Evolutionary conservation across 306 rosid genomes (phyloP), one percentile per base, ranked within the genome.

Genomic region (Vigna nakashimae): DNA sequence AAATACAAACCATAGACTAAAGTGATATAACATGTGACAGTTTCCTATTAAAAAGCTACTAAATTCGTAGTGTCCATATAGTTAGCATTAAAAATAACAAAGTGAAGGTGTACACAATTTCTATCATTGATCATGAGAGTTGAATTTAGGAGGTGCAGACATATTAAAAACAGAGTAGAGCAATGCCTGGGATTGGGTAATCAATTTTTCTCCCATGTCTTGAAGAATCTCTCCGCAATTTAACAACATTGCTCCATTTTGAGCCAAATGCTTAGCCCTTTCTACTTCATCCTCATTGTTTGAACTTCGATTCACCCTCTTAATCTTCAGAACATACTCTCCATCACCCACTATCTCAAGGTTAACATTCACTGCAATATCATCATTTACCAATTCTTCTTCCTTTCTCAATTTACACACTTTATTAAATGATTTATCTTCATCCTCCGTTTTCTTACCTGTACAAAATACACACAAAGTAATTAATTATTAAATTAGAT

Each of bases 221-320:
- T 42, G 52, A 40, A 65, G 71, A 1, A 65, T 42, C 34, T 65
- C 71, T 42, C 52, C 71, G 6, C 20, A 42, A 42, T 20, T 6
- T 20, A 42, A 18, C 71, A 65, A 20, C 71, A 65, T 65, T 51
- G 71, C 71, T 65, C 71, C 71, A 9, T 65, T 65, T 65, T 65
- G 71, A 42, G 71, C 71, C 71, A 65, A 40, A 9, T 42, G n/a
- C 17, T 65, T 65, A 40, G 52, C 71, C 18, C 52, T 42, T 65
- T 65, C 52, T 17, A 65, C 34, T 10, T 65, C 18, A 42, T 65
- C 17, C 2, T 20, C 51, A 38, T 17, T 0, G 9, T 6, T 65
- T 42, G 52, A 65, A 20, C 52, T 65, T 40, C 10, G 34, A 65
- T 18, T 65, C 1, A 38, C 3, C 30, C 2, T 65, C 52, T 65